A percentile compares a stretch with the other conserved stretches of the same genome.
Evolutionary conservation across 2,329 filamentous ascomycete species (phyloP).

Genomic region (Dothideomycetes sp.): DNA sequence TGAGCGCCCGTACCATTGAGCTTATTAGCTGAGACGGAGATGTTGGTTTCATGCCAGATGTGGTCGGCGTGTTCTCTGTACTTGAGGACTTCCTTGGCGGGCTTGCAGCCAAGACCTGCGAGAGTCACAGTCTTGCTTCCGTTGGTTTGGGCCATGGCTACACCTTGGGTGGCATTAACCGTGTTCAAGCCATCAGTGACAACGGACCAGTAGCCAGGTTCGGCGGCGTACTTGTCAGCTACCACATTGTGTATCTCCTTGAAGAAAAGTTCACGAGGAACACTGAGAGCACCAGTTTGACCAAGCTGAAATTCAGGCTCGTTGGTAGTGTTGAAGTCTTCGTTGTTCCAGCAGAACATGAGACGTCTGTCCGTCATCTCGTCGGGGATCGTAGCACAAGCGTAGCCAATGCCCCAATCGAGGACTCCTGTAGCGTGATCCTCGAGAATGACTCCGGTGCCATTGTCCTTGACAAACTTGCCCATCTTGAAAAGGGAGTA

Average conservation of each 20-base stretch:
- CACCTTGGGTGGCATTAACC: constrained; percentile 2
- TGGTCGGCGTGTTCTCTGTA: constrained; percentile 3
- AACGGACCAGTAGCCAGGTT: constrained; percentile 6
- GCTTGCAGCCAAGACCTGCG: constrained; percentile 4
- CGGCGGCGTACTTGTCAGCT: constrained; percentile 4
- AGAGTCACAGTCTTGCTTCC: constrained; percentile 4
- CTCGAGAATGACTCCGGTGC: constrained; percentile 3
- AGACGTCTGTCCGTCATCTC: constrained; percentile 3
- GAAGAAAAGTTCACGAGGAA: constrained; percentile 7
- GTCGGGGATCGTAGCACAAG: constrained; percentile 4
- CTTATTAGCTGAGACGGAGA: not conserved
- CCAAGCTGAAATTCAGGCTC: not conserved
- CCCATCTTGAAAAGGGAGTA: constrained; percentile 6
- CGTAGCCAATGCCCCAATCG: constrained; percentile 7
- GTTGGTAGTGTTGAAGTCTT: constrained; percentile 6
- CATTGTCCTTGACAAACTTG: constrained; percentile 1
- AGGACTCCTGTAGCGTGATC: constrained; percentile 6
- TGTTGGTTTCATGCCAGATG: constrained; percentile 1
- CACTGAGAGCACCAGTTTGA: not conserved
- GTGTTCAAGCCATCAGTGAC: constrained; percentile 2
- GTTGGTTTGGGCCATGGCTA: not conserved
- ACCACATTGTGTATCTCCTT: constrained; percentile 4
- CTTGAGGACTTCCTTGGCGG: constrained; percentile 2
- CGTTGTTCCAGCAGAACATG: constrained; percentile 5
- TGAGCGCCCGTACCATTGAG: not conserved